Evolutionary conservation across 768 basidiomycete species (phyloP), one percentile per base, ranked within the genome.

Genomic region (Rhizopogon roseolus): DNA sequence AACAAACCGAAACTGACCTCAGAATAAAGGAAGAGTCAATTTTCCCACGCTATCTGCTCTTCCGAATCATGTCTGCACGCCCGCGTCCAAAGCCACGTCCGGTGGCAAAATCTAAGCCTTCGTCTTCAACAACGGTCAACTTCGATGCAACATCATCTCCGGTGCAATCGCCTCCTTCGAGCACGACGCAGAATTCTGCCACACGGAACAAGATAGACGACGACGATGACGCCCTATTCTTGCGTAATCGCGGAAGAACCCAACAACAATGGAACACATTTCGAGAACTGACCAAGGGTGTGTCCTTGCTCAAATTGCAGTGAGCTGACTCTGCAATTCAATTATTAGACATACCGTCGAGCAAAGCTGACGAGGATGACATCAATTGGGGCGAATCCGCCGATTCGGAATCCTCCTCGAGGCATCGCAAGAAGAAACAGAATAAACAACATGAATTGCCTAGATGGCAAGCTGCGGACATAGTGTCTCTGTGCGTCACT

Each of bases 221-320:
- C 10, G 85, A 89, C 54, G 81, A 81, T 48, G 88, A 91, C 65
- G 81, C 79, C 14, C 73, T 81, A 66, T 91, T 90, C 60, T 79
- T 90, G 61, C 79, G 79, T 48, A 92, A 90, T 64, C 73, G 70
- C 41, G 77, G 78, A 54, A 74, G 86, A 49, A 80, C 80, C 5
- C 64, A 73, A 4, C 70, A 76, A 49, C 71, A 76, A 3, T 89
- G 88, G 85, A 80, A 74, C 62, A 77, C 76, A 54, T 65, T 91
- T 40, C 78, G 83, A 25, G 71, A 80, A 62, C 67, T 77, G 13
- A 76, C 75, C 42, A 81, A 81, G 66, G 77, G 89, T 88, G 40
- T 52, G 16, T 11, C 56, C 34, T 2, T 6, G 19, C 46, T 25
- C 22, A 44, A 32, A 36, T 36, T 16, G 10, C 46, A 25, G 9